Evolutionary conservation across 805 yeast genomes (phyloP), one percentile per base, ranked within the genome.

Genomic region (Wickerhamiella brachini): DNA sequence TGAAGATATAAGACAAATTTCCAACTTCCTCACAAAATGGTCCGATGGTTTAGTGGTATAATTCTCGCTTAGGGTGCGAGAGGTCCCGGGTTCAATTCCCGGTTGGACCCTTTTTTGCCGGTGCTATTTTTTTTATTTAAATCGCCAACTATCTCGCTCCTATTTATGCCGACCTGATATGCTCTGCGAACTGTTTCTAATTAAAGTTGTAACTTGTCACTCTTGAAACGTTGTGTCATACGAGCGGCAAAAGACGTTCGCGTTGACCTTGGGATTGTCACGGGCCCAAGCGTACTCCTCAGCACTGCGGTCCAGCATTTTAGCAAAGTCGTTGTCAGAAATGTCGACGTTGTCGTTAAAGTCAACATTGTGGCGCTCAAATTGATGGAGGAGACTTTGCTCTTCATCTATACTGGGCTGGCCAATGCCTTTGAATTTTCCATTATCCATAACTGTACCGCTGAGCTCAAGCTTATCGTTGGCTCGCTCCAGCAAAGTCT

Each of bases 391-490:
- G 54, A 58, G 47, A 9, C 20, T 45, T 17, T 50, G 49, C 1
- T 54, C 56, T 20, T 56, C 56, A 26, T 56, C 56, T 38, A 49
- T 53, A 10, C 52, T 54, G 17, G 54, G 48, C 15, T 39, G 53
- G 3, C 57, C 57, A 18, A 57, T 49, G 3, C 67, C 67, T 42
- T 56, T 58, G 56, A 65, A 65, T 20, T 57, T 55, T 2, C 88
- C 88, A 69, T 77, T 63, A 58, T 80, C 82, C 51, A 83, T 83
- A 22, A 87, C 86, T 59, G 85, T 65, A 60, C 78, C 79, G 58
- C 87, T 96, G 53, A 89, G 71, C 52, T 77, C 78, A 53, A 95
- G 74, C 66, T 93, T 93, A 22, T 83, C 75, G 42, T 82, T 83
- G 1, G 95, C 94, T 55, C 80, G 79, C 26, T 84, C 78, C 31